Conservation (phyloP, 2,329 filamentous ascomycete genomes). For the Pseudogymnoascus sp. region DNA sequence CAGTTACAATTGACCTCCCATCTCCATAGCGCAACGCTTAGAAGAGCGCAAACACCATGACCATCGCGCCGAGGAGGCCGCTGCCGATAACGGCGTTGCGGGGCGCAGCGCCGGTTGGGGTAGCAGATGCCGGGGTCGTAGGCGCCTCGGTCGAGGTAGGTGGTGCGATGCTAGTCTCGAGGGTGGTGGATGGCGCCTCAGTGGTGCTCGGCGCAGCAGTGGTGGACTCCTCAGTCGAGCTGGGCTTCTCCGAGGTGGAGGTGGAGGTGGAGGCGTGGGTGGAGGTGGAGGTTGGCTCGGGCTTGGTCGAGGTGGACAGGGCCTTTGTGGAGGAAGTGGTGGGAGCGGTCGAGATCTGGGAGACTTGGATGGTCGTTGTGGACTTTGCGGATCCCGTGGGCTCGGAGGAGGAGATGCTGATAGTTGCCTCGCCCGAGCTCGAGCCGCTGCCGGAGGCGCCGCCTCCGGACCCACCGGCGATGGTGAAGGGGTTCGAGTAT, state of each 20-base stretch:
- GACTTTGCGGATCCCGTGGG: neutral
- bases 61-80: neutral
- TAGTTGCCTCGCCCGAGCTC: neutral
- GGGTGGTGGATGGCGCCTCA: neutral
- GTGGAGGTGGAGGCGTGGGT: neutral
- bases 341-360: neutral
- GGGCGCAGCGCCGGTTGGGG: neutral
- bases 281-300: neutral
- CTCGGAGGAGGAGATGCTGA: neutral
- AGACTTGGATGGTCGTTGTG: neutral
- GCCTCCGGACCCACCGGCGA: slow-evolving; percentile 12
- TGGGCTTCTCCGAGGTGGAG: neutral
- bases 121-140: neutral
- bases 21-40: neutral
- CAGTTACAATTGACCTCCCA: neutral
- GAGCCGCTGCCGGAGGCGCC: neutral
- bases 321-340: neutral
- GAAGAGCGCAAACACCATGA: neutral
- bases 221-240: neutral
- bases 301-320: neutral
- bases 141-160: neutral
- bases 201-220: neutral
- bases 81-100: neutral
- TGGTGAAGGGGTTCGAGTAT: slow-evolving; percentile 53
- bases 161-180: neutral